phyloP scores from a whole-genome alignment of 2,329 filamentous ascomycete genomes.

The Drechslera avenae region DNA sequence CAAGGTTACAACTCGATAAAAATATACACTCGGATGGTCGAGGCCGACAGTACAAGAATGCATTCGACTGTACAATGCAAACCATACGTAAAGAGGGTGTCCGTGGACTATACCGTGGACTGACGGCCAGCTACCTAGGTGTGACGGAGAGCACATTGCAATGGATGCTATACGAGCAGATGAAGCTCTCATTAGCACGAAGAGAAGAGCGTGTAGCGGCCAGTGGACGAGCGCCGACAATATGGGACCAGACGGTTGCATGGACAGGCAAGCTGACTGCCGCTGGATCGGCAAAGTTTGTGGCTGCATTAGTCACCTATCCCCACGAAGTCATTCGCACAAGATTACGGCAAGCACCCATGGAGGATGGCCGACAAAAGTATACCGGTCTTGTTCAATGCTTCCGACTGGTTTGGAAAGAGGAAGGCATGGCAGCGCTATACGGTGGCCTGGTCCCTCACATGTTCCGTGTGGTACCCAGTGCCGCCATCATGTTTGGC shows the following conservation, averaged over 20 bases:
- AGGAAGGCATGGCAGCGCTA: conserved; percentile 83
- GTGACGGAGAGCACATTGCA: conserved; percentile 89
- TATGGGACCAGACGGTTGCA: conserved; percentile 75
- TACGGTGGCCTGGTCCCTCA: conserved; percentile 94
- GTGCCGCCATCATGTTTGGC: conserved; percentile 94
- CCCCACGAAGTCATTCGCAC: conserved; percentile 92
- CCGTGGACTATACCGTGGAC: conserved; percentile 81
- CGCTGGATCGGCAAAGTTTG: conserved; percentile 82
- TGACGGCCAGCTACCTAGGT: conserved; percentile 89
- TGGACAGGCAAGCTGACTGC: conserved; percentile 80
- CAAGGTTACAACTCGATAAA: conserved; percentile 88
- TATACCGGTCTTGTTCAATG: conserved; percentile 90
- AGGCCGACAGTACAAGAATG: conserved; percentile 80
- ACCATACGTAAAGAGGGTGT: conserved; percentile 81
- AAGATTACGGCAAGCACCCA: conserved; percentile 82
- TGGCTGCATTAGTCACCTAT: conserved; percentile 85
- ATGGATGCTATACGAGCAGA: conserved; percentile 92
- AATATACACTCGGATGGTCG: conserved; percentile 67
- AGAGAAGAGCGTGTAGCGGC: conserved; percentile 63
- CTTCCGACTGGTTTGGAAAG: conserved; percentile 83
- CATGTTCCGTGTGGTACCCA: conserved; percentile 87
- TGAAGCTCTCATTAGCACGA: conserved; percentile 74
- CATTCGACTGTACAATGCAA: conserved; percentile 83
- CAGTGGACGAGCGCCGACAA: conserved; percentile 65
- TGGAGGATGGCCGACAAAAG: conserved; percentile 71